A percentile compares a stretch with the other conserved stretches of the same genome.
These are phyloP conservation scores for Panaeolus papilionaceus DNA, from an alignment of 768 basidiomycete species.

Conservation along the genomic window DNA sequence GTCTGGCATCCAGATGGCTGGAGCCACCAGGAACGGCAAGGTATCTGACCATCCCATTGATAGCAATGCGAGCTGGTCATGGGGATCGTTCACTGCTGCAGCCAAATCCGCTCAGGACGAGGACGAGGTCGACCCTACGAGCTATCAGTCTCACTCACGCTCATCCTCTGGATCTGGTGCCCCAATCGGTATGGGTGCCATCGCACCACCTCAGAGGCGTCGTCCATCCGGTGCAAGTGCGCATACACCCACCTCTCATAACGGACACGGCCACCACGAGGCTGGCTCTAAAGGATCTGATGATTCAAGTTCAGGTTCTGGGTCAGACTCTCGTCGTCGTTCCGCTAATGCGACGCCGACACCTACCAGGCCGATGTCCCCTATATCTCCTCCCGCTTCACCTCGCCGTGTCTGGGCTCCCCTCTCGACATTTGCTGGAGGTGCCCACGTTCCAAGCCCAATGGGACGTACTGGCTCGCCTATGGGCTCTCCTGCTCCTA, in stretches of 20 bases:
- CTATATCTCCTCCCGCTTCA: constrained; percentile 15
- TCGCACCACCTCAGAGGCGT: constrained; percentile 20
- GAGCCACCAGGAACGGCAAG: not conserved
- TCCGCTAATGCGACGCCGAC: not conserved
- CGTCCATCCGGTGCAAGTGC: not conserved
- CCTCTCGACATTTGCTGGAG: not conserved
- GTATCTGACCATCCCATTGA: not conserved
- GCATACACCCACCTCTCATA: not conserved
- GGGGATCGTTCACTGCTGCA: constrained; percentile 25
- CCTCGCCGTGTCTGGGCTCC: constrained; percentile 8
- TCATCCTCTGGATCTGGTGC: not conserved
- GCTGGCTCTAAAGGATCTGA: not conserved
- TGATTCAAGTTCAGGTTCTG: not conserved
- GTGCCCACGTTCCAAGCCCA: constrained; percentile 2
- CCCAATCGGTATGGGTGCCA: constrained; percentile 3
- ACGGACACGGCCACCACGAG: not conserved
- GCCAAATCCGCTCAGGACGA: not conserved
- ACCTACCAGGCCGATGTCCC: not conserved
- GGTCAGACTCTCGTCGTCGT: not conserved
- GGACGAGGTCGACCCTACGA: not conserved
- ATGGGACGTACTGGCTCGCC: not conserved
- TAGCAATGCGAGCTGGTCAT: constrained; percentile 25
- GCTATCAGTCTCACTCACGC: constrained; percentile 5
- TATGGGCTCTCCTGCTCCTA: constrained; percentile 1
- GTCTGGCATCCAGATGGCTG: constrained; percentile 21